A percentile compares a stretch with the other conserved stretches of the same genome.
Evolutionary conservation across 179 eudicot species (phyloP).

Genomic region (Corrigiola litoralis): DNA sequence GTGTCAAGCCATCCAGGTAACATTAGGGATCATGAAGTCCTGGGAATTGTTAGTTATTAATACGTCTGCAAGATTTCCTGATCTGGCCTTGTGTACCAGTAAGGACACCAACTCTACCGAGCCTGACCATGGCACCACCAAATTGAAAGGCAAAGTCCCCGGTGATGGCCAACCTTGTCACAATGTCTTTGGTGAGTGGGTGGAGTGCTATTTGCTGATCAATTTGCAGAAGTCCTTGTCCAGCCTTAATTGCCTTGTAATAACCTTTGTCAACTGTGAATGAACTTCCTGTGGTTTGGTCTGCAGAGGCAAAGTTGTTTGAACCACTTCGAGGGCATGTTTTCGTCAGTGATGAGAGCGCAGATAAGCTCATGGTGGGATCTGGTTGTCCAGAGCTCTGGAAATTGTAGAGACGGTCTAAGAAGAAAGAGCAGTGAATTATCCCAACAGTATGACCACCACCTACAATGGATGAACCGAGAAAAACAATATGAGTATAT

Average conservation of each 20-base stretch:
- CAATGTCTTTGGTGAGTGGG: slow-evolving; percentile 20
- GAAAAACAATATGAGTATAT: no score
- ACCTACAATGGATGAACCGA: no score
- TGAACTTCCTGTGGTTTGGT: slow-evolving; percentile 38
- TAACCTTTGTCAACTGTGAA: slow-evolving; percentile 35
- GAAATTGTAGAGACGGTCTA: slow-evolving; percentile 53
- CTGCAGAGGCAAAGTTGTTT: slow-evolving; percentile 30
- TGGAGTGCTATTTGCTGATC: slow-evolving; percentile 27
- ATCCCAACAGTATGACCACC: slow-evolving; percentile 58
- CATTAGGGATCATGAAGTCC: no score
- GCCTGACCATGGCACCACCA: slow-evolving; percentile 23
- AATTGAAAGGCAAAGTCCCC: slow-evolving; percentile 9
- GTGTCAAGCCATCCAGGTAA: no score
- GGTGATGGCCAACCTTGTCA: slow-evolving; percentile 15
- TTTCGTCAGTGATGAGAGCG: slow-evolving; percentile 10
- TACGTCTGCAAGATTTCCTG: slow-evolving; percentile 13
- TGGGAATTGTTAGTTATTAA: no score
- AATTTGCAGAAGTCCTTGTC: slow-evolving; percentile 23
- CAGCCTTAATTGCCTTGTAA: slow-evolving; percentile 19
- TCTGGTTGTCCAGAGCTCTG: slow-evolving; percentile 31
- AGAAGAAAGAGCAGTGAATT: slow-evolving; percentile 35
- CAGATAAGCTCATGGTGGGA: slow-evolving; percentile 27
- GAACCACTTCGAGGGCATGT: slow-evolving; percentile 37
- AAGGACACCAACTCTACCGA: slow-evolving; percentile 25
- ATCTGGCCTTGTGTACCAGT: slow-evolving; percentile 29